Base-by-base conservation (phyloP, 768 basidiomycete genomes). In the Sporobolomyces phaffii region DNA sequence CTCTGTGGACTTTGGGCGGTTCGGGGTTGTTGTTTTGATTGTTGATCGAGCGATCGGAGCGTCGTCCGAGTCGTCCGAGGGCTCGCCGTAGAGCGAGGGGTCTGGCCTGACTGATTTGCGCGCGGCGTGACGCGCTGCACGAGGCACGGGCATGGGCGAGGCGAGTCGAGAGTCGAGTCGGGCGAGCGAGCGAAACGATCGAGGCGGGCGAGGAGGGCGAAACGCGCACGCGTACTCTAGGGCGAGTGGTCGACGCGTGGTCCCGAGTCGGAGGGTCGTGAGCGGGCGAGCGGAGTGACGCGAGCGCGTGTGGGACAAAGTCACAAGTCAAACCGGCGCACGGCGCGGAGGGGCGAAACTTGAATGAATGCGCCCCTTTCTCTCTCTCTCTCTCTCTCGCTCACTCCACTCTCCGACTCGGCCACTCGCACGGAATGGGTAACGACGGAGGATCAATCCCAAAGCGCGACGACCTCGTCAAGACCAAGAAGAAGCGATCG, bases 401-500 rank as follows among this genome's bases (percentile, higher is more conserved):
- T 36, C 28, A 29, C 45, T 44, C 44, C 24, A 41, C 26, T 29
- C 33, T 20, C 31, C 45, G 22, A 7, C 5, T 15, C 8, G 29
- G 28, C 45, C 10, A 48, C 29, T 34, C 33, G 1, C 50, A 36
- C 38, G 22, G 29, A 1, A 73, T 73, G 73, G 74, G 76, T 61
- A 73, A 73, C 64, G 76, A 76, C 67, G 77, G 77, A 44, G 78
- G 76, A 40, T 79, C 77, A 9, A 79, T 81, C 69, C 77, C 78
- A 0, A 77, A 79, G 61, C 74, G 80, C 29, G 63, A 75, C 31
- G 79, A 79, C 57, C 72, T 80, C 14, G 78, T 81, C 40, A 76
- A 75, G 72, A 78, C 76, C 5, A 78, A 77, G 65, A 72, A 75
- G 36, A 77, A 87, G 82, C 86, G 87, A 24, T 90, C 91, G 77